Evolutionary conservation across 2,329 filamentous ascomycete species (phyloP).

Genomic region (Xylariaceae sp.): DNA sequence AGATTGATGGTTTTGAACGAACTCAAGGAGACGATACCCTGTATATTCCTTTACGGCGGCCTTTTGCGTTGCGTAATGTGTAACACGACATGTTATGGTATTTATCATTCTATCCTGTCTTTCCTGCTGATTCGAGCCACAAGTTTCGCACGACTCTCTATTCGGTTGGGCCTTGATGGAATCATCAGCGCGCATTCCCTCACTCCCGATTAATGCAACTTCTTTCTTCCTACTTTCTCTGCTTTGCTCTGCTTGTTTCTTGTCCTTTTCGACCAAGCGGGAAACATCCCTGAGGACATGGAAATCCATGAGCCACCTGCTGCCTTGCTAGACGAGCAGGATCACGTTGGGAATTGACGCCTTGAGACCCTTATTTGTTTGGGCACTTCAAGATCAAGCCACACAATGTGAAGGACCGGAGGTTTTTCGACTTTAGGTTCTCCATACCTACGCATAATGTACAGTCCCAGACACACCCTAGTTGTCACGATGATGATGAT

Average conservation of each 20-base stretch:
- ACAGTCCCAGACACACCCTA: slow-evolving; percentile 17
- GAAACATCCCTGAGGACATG: background rate
- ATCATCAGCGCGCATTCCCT: background rate
- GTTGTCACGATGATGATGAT: slow-evolving; percentile 21
- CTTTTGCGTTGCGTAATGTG: slow-evolving; percentile 31
- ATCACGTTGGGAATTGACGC: background rate
- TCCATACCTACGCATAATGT: slow-evolving; percentile 16
- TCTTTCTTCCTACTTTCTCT: background rate
- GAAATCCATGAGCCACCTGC: background rate
- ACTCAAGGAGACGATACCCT: slow-evolving; percentile 31
- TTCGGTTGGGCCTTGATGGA: slow-evolving; percentile 4
- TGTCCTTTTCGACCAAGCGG: background rate
- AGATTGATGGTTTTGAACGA: slow-evolving; percentile 22
- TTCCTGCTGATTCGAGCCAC: slow-evolving; percentile 11
- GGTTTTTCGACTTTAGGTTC: slow-evolving; percentile 1
- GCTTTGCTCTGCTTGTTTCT: background rate
- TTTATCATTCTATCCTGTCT: slow-evolving; percentile 27
- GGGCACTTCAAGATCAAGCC: background rate
- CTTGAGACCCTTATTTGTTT: background rate
- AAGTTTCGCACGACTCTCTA: slow-evolving; percentile 2
- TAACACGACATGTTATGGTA: slow-evolving; percentile 34
- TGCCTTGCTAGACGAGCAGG: slow-evolving; percentile 12
- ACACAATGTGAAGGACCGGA: background rate
- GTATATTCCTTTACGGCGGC: slow-evolving; percentile 30
- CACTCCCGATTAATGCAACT: slow-evolving; percentile 24